These are phyloP conservation scores for Ceratobasidium sp. DNA, from an alignment of 1,284 basidiomycete genomes.

Conservation along the genomic window DNA sequence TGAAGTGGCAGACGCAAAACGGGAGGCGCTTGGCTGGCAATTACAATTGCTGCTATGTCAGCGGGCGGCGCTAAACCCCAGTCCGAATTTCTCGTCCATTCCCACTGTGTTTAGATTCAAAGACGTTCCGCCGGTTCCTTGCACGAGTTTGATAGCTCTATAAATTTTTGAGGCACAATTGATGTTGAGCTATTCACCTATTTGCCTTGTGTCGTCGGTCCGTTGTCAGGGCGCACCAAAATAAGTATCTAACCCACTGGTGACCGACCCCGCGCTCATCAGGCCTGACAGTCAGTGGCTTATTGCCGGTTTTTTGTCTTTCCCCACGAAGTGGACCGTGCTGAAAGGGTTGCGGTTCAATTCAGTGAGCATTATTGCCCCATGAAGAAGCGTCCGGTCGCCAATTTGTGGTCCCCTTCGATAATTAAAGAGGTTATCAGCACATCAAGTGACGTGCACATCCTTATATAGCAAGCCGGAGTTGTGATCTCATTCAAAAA, in stretches of 20 bases:
- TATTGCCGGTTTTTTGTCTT: too few species aligned
- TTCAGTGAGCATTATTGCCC: slow-evolving; percentile 27
- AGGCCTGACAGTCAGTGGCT: too few species aligned
- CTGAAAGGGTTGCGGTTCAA: neutral
- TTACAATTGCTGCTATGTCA: slow-evolving; percentile 12
- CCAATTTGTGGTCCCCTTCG: slow-evolving; percentile 21
- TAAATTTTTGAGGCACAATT: too few species aligned
- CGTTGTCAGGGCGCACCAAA: too few species aligned
- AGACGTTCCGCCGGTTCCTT: neutral
- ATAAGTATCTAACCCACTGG: too few species aligned
- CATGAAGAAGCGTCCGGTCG: slow-evolving; percentile 15
- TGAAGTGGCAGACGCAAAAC: slow-evolving; percentile 6
- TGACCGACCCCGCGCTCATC: too few species aligned
- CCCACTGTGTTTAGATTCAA: neutral
- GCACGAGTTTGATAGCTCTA: too few species aligned
- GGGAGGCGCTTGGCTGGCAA: slow-evolving; percentile 3
- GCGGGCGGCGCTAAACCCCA: neutral
- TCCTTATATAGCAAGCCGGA: neutral
- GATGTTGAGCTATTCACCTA: too few species aligned
- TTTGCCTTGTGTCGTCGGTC: too few species aligned
- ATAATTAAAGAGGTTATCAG: slow-evolving; percentile 30
- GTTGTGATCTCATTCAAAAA: slow-evolving; percentile 2
- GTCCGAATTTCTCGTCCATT: neutral
- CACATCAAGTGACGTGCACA: neutral
- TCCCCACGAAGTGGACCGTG: neutral